phyloP scores from a whole-genome alignment of 495 filamentous ascomycete genomes.

The Penicillium goetzii region DNA sequence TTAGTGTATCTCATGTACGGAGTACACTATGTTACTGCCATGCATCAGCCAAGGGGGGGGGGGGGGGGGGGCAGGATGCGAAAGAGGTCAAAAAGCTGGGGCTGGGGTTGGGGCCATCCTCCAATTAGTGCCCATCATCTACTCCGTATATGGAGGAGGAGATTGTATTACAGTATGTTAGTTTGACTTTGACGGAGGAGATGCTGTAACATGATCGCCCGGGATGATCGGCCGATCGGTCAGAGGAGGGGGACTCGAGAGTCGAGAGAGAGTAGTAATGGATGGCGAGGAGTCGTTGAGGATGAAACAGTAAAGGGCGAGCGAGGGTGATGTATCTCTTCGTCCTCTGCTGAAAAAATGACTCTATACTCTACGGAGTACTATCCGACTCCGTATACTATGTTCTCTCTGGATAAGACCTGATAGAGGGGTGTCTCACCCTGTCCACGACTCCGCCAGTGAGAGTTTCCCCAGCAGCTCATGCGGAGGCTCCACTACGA shows the following conservation, averaged over 20 bases:
- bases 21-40: background rate
- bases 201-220: constrained; percentile 26
- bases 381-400: background rate
- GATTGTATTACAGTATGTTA: too few relatives aligned
- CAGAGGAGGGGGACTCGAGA: background rate
- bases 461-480: constrained; percentile 29
- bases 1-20: too few relatives aligned
- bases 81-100: background rate
- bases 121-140: background rate
- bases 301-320: background rate
- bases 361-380: too few relatives aligned
- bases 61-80: background rate
- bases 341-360: background rate
- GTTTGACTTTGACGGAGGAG: constrained; percentile 1
- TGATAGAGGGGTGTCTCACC: constrained; percentile 16
- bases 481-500: constrained; percentile 14
- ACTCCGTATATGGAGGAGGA: background rate
- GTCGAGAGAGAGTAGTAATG: too few relatives aligned
- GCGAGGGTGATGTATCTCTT: background rate
- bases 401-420: too few relatives aligned
- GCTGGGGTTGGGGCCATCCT: constrained; percentile 10
- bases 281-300: background rate
- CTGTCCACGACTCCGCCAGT: constrained; percentile 13
- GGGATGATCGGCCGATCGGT: constrained; percentile 18
- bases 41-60: background rate